Evolutionary conservation across 441 rosid genomes (phyloP).

Genomic region (Mallotus japonicus): DNA sequence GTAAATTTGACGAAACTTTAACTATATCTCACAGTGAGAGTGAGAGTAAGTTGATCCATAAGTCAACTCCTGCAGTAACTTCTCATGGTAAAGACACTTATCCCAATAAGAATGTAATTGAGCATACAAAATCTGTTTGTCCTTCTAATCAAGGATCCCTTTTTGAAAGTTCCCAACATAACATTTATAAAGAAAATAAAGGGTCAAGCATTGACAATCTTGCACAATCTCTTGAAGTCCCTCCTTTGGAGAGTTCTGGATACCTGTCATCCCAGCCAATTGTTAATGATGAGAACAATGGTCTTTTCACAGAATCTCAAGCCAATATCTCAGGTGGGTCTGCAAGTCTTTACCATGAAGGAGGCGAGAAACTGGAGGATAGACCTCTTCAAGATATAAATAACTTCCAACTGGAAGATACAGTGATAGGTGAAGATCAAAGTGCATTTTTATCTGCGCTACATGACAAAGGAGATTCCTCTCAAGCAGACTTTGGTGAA

Average conservation of each 20-base stretch:
- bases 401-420: slow-evolving; percentile 35
- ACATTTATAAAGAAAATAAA: slow-evolving; percentile 27
- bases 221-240: slow-evolving; percentile 23
- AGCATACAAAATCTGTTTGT: slow-evolving; percentile 20
- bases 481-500: slow-evolving; percentile 17
- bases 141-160: slow-evolving; percentile 29
- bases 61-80: slow-evolving; percentile 16
- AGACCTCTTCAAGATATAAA: slow-evolving; percentile 33
- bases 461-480: slow-evolving; percentile 34
- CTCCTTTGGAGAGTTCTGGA: slow-evolving; percentile 27
- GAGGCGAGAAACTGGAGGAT: slow-evolving; percentile 41
- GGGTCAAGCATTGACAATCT: slow-evolving; percentile 20
- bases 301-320: slow-evolving; percentile 22
- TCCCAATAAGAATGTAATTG: slow-evolving; percentile 21
- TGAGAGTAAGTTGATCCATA: slow-evolving; percentile 22
- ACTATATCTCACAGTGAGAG: slow-evolving; percentile 20
- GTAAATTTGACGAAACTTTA: slow-evolving; percentile 25
- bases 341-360: slow-evolving; percentile 28
- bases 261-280: slow-evolving; percentile 23
- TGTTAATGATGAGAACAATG: slow-evolving; percentile 25
- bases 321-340: slow-evolving; percentile 29
- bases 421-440: slow-evolving; percentile 43
- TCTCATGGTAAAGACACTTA: slow-evolving; percentile 20
- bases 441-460: slow-evolving; percentile 49
- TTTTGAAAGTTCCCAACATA: slow-evolving; percentile 22